Percentiles rank a stretch among this genome's conserved stretches.
These are phyloP conservation scores for Eucalyptus viminalis DNA, from an alignment of 345 rosid genomes.

Conservation along the genomic window DNA sequence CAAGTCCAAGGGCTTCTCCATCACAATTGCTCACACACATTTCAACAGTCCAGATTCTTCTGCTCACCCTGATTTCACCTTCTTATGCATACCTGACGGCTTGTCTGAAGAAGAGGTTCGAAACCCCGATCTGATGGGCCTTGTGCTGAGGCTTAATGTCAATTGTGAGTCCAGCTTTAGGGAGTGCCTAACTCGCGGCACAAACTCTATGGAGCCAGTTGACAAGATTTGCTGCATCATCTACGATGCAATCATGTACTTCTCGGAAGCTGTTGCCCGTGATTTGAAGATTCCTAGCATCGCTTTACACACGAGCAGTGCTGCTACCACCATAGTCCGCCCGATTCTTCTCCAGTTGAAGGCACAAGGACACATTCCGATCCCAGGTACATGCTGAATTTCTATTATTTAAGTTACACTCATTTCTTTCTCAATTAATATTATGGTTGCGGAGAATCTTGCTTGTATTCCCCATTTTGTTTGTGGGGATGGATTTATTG, in stretches of 20 bases:
- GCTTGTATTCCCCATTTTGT: not conserved
- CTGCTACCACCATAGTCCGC: conserved; percentile 6
- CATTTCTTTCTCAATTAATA: not conserved
- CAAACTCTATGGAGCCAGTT: not conserved
- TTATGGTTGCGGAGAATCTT: not conserved
- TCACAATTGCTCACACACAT: conserved; percentile 31
- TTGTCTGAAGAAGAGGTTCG: not conserved
- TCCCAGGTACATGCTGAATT: conserved; percentile 8
- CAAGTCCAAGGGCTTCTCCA: conserved; percentile 39
- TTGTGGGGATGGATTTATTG: not conserved
- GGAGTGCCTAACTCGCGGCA: conserved; percentile 3
- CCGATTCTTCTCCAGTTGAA: not conserved
- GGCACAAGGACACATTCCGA: conserved; percentile 9
- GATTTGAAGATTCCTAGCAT: conserved; percentile 27
- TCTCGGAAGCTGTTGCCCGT: conserved; percentile 17
- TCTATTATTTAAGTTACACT: not conserved
- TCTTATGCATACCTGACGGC: conserved; percentile 17
- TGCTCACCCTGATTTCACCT: conserved; percentile 17
- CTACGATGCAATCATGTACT: conserved; percentile 32
- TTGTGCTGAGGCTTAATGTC: conserved; percentile 10
- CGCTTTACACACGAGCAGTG: conserved; percentile 11
- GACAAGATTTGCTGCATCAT: conserved; percentile 23
- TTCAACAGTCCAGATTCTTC: conserved; percentile 19
- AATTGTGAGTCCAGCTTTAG: conserved; percentile 17
- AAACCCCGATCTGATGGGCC: not conserved